Evolutionary conservation across 306 rosid genomes (phyloP), one percentile per base, ranked within the genome.

Genomic region (Glycine soja): DNA sequence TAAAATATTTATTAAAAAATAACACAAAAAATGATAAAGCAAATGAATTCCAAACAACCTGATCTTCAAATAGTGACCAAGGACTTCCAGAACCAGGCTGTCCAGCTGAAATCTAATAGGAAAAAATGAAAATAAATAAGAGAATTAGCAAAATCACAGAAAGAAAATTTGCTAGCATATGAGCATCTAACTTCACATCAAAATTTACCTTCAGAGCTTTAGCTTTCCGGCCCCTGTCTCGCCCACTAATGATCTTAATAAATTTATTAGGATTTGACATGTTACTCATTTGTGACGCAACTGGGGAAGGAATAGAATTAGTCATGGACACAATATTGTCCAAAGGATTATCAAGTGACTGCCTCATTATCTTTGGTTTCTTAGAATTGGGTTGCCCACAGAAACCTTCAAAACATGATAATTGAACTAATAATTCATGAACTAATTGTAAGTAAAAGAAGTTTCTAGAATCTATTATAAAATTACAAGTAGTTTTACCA

Each of bases 301-400:
- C 98, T 7, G 97, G 97, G 50, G 98, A 93, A 81, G 98, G 92
- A 80, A 91, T 68, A 75, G 94, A 91, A 72, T 94, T 93, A 66
- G 85, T 50, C 83, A 85, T 83, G 9, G 89, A 84, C 84, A 76
- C 79, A 46, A 86, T 81, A 66, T 85, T 84, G 83, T 91, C 98
- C 79, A 85, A 89, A 80, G 93, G 80, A 74, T 53, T 90, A 81
- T 93, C 98, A 15, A 90, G 80, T 73, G 92, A 56, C 79, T 90
- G 94, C 78, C 85, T 90, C 57, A 78, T 67, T 77, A 90, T 72
- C 89, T 93, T 93, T 24, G 84, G 92, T 91, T 86, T 93, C 92
- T 93, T 93, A 4, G 83, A 70, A 71, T 46, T 88, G 59, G 83
- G 89, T 85, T 87, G 98, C 82, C 81, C 80, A 30, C 87, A 88